A percentile compares a stretch with the other conserved stretches of the same genome.
These are phyloP conservation scores for Nepenthes alata DNA, from an alignment of 179 eudicot species.

Conservation along the genomic window DNA sequence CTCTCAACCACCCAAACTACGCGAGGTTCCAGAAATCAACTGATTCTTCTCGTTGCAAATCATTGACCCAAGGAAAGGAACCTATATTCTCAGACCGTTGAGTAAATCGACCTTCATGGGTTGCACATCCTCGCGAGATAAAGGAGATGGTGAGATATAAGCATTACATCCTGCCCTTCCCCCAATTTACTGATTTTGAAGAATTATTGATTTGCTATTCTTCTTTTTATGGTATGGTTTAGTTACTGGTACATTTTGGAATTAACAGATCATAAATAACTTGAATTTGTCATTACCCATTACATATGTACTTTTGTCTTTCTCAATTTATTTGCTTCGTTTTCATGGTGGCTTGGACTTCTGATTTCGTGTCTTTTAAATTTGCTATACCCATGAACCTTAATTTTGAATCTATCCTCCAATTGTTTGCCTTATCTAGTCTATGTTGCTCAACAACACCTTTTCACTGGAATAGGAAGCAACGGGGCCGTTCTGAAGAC, in stretches of 20 bases:
- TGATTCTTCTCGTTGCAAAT: too few relatives aligned
- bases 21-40: too few relatives aligned
- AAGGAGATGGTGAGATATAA: constrained; percentile 10
- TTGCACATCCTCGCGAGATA: constrained; percentile 9
- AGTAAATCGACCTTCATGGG: constrained; percentile 7
- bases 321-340: background rate
- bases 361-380: background rate
- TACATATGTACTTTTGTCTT: background rate
- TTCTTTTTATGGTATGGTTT: background rate
- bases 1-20: too few relatives aligned
- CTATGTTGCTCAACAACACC: too few relatives aligned
- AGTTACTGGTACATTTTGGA: too few relatives aligned
- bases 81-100: background rate
- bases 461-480: too few relatives aligned
- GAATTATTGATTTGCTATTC: background rate
- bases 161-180: background rate
- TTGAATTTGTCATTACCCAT: too few relatives aligned
- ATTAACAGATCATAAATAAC: too few relatives aligned
- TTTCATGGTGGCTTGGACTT: background rate
- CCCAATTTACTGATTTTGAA: background rate
- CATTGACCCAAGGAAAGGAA: too few relatives aligned
- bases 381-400: background rate
- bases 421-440: too few relatives aligned
- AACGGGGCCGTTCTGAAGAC: too few relatives aligned
- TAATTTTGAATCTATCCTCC: too few relatives aligned